Evolutionary conservation across 139 green algal species (phyloP).

Genomic region (Coccomyxa sp.): DNA sequence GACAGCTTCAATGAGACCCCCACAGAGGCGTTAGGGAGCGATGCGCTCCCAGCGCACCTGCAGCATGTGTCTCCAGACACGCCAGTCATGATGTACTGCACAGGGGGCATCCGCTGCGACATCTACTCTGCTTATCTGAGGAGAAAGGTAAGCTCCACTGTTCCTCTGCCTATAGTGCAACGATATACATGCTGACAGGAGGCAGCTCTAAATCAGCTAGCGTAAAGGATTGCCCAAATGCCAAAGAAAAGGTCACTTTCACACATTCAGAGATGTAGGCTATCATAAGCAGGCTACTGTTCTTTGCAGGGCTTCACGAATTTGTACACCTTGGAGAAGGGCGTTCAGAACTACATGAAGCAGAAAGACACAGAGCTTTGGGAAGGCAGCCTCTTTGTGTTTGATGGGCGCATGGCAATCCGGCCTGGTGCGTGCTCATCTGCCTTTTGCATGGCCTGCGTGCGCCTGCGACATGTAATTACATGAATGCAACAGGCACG

Average conservation of each 20-base stretch:
- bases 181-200: too few relatives aligned
- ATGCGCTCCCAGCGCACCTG: constrained; percentile 50
- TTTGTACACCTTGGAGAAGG: constrained; percentile 93
- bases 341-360: constrained; percentile 75
- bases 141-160: constrained; percentile 25
- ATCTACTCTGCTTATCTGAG: constrained; percentile 92
- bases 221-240: too few relatives aligned
- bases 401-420: constrained; percentile 91
- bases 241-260: too few relatives aligned
- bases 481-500: too few relatives aligned
- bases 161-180: too few relatives aligned
- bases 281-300: neutral
- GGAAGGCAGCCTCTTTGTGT: constrained; percentile 95
- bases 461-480: too few relatives aligned
- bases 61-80: constrained; percentile 47
- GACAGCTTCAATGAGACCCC: constrained; percentile 91
- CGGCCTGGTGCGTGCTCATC: neutral
- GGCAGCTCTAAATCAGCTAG: too few relatives aligned
- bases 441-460: too few relatives aligned
- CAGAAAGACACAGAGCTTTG: constrained; percentile 63
- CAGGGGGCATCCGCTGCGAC: constrained; percentile 98
- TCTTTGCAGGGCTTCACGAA: constrained; percentile 77
- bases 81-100: constrained; percentile 99
- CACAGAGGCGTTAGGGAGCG: constrained; percentile 27
- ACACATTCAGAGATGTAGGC: neutral